Percentiles rank a stretch among this genome's conserved stretches.
These are phyloP conservation scores for Penicillium silybi DNA, from an alignment of 495 filamentous ascomycete genomes.

Conservation along the genomic window DNA sequence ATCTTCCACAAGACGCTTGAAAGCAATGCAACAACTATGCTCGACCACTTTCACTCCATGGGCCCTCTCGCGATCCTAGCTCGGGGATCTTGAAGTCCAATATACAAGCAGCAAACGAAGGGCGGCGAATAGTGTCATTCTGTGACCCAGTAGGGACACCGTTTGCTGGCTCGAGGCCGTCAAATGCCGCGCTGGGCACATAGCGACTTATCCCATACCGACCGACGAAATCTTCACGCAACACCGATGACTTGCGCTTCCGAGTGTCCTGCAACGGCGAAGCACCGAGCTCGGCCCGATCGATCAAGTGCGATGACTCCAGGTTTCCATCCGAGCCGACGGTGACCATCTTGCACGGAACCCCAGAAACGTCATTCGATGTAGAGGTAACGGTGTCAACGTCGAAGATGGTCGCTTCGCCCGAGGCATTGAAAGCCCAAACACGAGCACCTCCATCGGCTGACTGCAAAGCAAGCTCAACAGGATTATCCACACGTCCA, in stretches of 20 bases:
- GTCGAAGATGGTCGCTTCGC: conserved; percentile 32
- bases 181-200: conserved; percentile 2
- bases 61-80: conserved; percentile 20
- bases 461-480: conserved; percentile 38
- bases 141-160: background rate
- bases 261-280: conserved; percentile 10
- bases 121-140: conserved; percentile 14
- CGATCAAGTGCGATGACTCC: conserved; percentile 14
- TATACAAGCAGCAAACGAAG: conserved; percentile 40
- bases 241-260: conserved; percentile 29
- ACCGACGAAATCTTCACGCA: conserved; percentile 22
- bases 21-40: background rate
- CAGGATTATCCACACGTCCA: conserved; percentile 30
- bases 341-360: conserved; percentile 23
- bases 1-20: background rate
- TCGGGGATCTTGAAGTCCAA: conserved; percentile 41
- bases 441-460: conserved; percentile 32
- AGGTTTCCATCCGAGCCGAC: conserved; percentile 30
- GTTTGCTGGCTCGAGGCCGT: conserved; percentile 8
- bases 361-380: conserved; percentile 5
- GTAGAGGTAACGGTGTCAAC: conserved; percentile 31
- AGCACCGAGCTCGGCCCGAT: conserved; percentile 5
- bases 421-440: conserved; percentile 38
- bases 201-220: conserved; percentile 21
- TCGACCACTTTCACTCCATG: conserved; percentile 12